Evolutionary conservation across 1,284 basidiomycete genomes (phyloP).

Genomic region (Ganoderma sinense): DNA sequence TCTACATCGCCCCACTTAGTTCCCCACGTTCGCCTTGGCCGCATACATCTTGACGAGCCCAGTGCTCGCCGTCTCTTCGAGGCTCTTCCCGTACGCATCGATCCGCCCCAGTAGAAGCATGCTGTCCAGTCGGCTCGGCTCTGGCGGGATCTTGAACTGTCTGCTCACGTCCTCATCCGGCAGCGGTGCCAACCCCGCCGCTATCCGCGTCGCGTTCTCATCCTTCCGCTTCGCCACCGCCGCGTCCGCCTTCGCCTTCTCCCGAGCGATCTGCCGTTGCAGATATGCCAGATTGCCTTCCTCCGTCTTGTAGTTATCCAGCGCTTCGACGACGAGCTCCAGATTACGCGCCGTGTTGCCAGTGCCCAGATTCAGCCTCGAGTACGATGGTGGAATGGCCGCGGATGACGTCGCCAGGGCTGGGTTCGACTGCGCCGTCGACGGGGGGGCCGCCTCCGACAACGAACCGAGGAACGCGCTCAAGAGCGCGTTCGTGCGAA

Average conservation of each 20-base stretch:
- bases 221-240: slow-evolving; percentile 87
- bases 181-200: slow-evolving; percentile 87
- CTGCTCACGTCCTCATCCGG: slow-evolving; percentile 87
- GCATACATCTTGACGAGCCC: slow-evolving; percentile 82
- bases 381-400: slow-evolving; percentile 61
- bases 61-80: slow-evolving; percentile 76
- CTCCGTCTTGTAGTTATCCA: slow-evolving; percentile 90
- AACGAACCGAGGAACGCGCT: slow-evolving; percentile 86
- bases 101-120: slow-evolving; percentile 88
- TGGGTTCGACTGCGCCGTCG: slow-evolving; percentile 47
- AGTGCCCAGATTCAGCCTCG: slow-evolving; percentile 67
- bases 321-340: slow-evolving; percentile 84
- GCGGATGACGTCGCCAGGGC: slow-evolving; percentile 46
- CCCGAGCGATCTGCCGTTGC: slow-evolving; percentile 90
- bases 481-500: slow-evolving; percentile 89
- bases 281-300: slow-evolving; percentile 95
- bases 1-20: slow-evolving; percentile 24
- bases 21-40: slow-evolving; percentile 51
- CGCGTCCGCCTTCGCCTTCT: slow-evolving; percentile 84
- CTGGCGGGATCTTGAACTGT: slow-evolving; percentile 88
- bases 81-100: slow-evolving; percentile 82
- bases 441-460: slow-evolving; percentile 45
- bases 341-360: slow-evolving; percentile 71
- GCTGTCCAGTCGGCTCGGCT: slow-evolving; percentile 92
- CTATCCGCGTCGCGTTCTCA: slow-evolving; percentile 86